Evolutionary conservation across 1,139 yeast genomes (phyloP).

Genomic region (Blastobotrys ciferrii): DNA sequence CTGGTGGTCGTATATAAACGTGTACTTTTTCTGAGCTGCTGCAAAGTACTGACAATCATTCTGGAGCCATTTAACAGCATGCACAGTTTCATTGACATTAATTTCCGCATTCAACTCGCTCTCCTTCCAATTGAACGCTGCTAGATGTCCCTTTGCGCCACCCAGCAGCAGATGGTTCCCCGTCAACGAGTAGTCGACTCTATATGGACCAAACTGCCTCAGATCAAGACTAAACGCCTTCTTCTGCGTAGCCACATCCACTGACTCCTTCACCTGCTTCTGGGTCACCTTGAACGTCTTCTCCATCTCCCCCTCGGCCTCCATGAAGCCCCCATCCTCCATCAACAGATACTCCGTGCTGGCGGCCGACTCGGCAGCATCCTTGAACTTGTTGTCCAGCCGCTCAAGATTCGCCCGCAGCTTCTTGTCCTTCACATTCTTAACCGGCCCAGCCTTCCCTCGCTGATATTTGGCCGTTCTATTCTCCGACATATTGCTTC

Average conservation of each 20-base stretch:
- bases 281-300: slow-evolving; percentile 83
- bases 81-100: slow-evolving; percentile 81
- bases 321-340: slow-evolving; percentile 81
- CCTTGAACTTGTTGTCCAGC: slow-evolving; percentile 69
- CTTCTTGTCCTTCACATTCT: slow-evolving; percentile 50
- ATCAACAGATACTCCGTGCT: slow-evolving; percentile 81
- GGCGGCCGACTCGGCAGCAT: slow-evolving; percentile 78
- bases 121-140: slow-evolving; percentile 92
- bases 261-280: slow-evolving; percentile 71
- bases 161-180: slow-evolving; percentile 84
- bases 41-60: slow-evolving; percentile 87
- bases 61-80: slow-evolving; percentile 86
- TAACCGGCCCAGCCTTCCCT: slow-evolving; percentile 1
- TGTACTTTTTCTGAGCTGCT: slow-evolving; percentile 93
- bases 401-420: slow-evolving; percentile 63
- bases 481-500: background rate
- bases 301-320: slow-evolving; percentile 89
- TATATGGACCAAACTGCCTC: slow-evolving; percentile 83
- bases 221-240: slow-evolving; percentile 75
- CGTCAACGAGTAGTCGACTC: slow-evolving; percentile 74
- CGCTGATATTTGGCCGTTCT: slow-evolving; percentile 1
- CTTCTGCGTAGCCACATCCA: slow-evolving; percentile 66
- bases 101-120: slow-evolving; percentile 81
- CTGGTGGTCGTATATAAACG: slow-evolving; percentile 84
- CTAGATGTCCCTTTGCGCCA: slow-evolving; percentile 92